Evolutionary conservation across 129 eudicot genomes (phyloP).

Genomic region (Dittrichia graveolens): DNA sequence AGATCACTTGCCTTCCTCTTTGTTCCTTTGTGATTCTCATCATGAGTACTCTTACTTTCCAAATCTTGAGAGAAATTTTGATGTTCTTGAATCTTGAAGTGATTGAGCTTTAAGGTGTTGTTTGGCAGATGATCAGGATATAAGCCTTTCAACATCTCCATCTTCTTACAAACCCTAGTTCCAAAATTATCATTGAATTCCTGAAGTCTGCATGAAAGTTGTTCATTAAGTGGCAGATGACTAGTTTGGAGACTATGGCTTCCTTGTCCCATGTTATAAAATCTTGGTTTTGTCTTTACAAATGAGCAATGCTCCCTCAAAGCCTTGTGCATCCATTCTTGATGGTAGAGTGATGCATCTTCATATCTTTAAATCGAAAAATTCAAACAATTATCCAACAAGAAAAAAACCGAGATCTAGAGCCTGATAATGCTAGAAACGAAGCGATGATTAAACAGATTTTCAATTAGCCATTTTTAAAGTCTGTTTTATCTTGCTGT

Average conservation of each 20-base stretch:
- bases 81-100: conserved; percentile 37
- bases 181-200: conserved; percentile 27
- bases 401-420: conserved; percentile 21
- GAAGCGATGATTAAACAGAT: not conserved
- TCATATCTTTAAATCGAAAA: conserved; percentile 41
- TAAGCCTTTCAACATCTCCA: conserved; percentile 32
- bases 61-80: conserved; percentile 33
- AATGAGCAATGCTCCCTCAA: conserved; percentile 29
- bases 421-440: conserved; percentile 12
- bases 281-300: conserved; percentile 45
- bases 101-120: conserved; percentile 32
- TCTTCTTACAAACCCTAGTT: conserved; percentile 33
- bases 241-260: conserved; percentile 29
- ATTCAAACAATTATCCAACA: not conserved
- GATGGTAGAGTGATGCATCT: conserved; percentile 44
- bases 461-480: conserved; percentile 12
- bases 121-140: conserved; percentile 34
- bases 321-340: conserved; percentile 46
- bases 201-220: conserved; percentile 21
- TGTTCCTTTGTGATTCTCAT: conserved; percentile 32
- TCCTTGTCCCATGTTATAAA: conserved; percentile 39
- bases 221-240: conserved; percentile 32
- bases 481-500: not conserved
- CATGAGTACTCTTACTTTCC: conserved; percentile 27
- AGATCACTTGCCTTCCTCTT: conserved; percentile 50